Conservation (phyloP, 495 filamentous ascomycete species). For the Melanomma pulvis-pyrius region DNA sequence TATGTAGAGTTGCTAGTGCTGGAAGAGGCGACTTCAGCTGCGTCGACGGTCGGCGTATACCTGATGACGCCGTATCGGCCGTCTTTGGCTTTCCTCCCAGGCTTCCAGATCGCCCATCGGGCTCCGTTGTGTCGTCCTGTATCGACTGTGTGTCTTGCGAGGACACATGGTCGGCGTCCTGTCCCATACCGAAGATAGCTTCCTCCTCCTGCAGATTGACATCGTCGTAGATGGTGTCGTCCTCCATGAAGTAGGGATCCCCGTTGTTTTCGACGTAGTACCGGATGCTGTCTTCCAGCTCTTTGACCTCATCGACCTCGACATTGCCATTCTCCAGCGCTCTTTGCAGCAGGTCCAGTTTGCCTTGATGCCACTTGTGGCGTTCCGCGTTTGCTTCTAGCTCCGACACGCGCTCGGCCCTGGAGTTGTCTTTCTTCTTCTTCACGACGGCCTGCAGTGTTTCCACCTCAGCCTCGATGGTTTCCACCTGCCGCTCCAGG, state of each 20-base stretch:
- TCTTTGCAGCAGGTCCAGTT: conserved; percentile 86
- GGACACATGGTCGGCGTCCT: conserved; percentile 82
- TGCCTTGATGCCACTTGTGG: conserved; percentile 94
- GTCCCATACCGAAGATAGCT: conserved; percentile 78
- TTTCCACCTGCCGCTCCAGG: conserved; percentile 88
- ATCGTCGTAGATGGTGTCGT: conserved; percentile 95
- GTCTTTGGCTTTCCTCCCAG: conserved; percentile 59
- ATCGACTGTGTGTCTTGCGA: conserved; percentile 95
- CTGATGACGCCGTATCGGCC: conserved; percentile 45
- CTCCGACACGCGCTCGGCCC: conserved; percentile 83
- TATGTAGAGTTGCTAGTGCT: conserved; percentile 82
- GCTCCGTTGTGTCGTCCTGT: conserved; percentile 76
- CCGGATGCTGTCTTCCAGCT: conserved; percentile 85
- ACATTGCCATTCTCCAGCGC: conserved; percentile 90
- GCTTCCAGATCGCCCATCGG: conserved; percentile 52
- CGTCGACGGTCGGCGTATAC: conserved; percentile 72
- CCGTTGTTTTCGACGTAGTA: conserved; percentile 93
- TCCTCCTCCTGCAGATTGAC: conserved; percentile 86
- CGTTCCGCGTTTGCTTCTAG: conserved; percentile 82
- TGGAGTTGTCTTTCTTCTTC: conserved; percentile 84
- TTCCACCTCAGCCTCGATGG: conserved; percentile 88
- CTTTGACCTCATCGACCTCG: conserved; percentile 80
- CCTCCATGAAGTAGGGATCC: conserved; percentile 84
- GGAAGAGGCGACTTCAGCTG: conserved; percentile 94
- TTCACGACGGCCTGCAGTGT: conserved; percentile 84